Percentiles rank a stretch among this genome's conserved stretches.
phyloP scores from a whole-genome alignment of 345 rosid species.

The Pistacia atlantica region DNA sequence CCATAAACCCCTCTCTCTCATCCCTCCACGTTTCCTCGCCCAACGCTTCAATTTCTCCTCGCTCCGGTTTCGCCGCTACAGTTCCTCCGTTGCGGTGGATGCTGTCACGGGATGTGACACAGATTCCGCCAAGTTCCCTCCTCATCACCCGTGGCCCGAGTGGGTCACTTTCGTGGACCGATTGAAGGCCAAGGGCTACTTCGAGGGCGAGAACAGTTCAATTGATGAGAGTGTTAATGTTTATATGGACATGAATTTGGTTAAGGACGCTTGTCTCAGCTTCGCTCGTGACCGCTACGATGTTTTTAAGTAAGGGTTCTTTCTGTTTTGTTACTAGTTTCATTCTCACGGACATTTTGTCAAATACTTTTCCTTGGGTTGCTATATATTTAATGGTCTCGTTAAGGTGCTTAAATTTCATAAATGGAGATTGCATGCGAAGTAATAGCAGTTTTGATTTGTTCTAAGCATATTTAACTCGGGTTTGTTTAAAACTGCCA shows the following conservation, averaged over 20 bases:
- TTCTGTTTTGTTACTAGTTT: not conserved
- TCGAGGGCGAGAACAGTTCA: constrained; percentile 21
- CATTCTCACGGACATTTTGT: not conserved
- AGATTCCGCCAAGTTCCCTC: constrained; percentile 31
- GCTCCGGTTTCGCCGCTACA: not conserved
- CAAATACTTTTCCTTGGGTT: not conserved
- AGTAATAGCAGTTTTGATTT: not conserved
- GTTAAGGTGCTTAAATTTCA: no score
- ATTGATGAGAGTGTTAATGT: not conserved
- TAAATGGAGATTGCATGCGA: no score
- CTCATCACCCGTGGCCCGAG: constrained; percentile 86
- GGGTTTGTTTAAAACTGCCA: no score
- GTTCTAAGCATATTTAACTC: not conserved
- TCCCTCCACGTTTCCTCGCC: not conserved
- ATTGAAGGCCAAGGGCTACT: constrained; percentile 71
- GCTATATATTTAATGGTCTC: not conserved
- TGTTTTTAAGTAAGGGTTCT: constrained; percentile 51
- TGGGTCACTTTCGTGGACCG: constrained; percentile 77
- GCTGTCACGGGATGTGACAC: constrained; percentile 2
- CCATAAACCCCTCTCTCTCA: not conserved
- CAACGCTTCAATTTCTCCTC: not conserved
- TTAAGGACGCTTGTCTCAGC: constrained; percentile 80
- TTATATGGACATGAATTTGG: constrained; percentile 56
- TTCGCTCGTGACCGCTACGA: constrained; percentile 93
- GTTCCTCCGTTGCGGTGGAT: not conserved